A percentile compares a stretch with the other conserved stretches of the same genome.
These are phyloP conservation scores for Scenedesmus sp. DNA, from an alignment of 163 green algal genomes.

Conservation along the genomic window DNA sequence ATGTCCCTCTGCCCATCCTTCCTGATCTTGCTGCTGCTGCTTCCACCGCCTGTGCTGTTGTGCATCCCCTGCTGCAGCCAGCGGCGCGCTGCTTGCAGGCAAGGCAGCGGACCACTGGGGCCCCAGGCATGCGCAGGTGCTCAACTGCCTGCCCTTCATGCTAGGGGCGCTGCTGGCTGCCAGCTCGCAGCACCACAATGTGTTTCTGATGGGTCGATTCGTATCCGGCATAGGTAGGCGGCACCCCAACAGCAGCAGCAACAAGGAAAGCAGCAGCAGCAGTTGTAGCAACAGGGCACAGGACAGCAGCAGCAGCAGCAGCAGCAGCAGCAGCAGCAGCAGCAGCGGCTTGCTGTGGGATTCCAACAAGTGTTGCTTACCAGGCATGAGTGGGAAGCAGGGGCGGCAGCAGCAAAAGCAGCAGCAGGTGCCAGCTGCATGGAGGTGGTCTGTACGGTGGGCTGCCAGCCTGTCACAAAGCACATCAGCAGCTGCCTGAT, in stretches of 20 bases:
- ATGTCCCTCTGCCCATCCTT: neutral
- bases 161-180: neutral
- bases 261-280: neutral
- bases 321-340: neutral
- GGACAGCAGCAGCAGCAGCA: neutral
- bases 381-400: neutral
- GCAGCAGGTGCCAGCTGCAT: neutral
- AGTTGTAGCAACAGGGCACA: neutral
- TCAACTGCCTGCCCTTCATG: slow-evolving; percentile 33
- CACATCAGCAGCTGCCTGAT: too few species aligned
- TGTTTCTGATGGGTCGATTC: slow-evolving; percentile 13
- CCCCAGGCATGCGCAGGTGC: slow-evolving; percentile 52
- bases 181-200: neutral
- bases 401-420: neutral
- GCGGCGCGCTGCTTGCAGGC: slow-evolving; percentile 63
- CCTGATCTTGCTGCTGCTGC: neutral
- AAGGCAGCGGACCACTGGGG: slow-evolving; percentile 63
- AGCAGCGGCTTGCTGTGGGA: neutral
- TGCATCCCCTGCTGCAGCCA: slow-evolving; percentile 46
- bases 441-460: too few species aligned
- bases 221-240: slow-evolving; percentile 24
- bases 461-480: too few species aligned
- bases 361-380: neutral
- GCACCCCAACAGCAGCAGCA: neutral
- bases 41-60: neutral